Evolutionary conservation across 1,284 basidiomycete species (phyloP), one percentile per base, ranked within the genome.

Genomic region (Leccinum variabile): DNA sequence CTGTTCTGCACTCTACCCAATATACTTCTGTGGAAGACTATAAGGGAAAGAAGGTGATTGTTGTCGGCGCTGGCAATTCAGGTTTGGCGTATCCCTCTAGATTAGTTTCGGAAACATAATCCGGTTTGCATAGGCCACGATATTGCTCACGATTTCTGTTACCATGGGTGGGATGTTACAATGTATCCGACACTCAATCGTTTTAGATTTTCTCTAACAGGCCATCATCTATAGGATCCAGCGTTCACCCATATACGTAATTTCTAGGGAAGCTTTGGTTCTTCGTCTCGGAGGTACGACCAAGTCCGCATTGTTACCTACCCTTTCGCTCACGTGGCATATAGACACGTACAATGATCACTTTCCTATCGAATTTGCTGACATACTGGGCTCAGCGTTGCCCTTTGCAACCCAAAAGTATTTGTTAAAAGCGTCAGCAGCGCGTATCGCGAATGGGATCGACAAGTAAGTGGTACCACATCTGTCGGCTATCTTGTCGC

Each of bases 1-100:
- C 60, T 2, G 50, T 69, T 30, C 16, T 80, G 4, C 81, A 83
- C 65, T 83, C 81, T 7, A 70, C 75, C 25, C 56, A 70, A 33
- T 79, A 75, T 64, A 70, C 56, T 4, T 71, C 72, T 14, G 77
- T 72, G 0, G 59, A 64, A 3, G 70, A 75, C 11, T 78, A 74
- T 69, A 54, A 50, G 14, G 65, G 65, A 16, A 74, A 69, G 55
- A 74, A 65, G 56, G 72, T 39, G 11, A 52, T 74, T 66, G 57
- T 30, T 70, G 46, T 49, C 11, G 46, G 46, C 8, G 22, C 46
- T 49, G 46, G 46, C 22, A 49, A 22, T 14, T 49, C 74, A 62
- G 80, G 80, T 62, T 52, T 37, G 55, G n/a, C 3, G 14, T 16
- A 54, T 32, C 22, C 18, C 5, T 32, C 9, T 35, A 32, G 25